A percentile compares a stretch with the other conserved stretches of the same genome.
Conservation (phyloP, 2,329 filamentous ascomycete genomes). For the Ceratocystis papillata region DNA sequence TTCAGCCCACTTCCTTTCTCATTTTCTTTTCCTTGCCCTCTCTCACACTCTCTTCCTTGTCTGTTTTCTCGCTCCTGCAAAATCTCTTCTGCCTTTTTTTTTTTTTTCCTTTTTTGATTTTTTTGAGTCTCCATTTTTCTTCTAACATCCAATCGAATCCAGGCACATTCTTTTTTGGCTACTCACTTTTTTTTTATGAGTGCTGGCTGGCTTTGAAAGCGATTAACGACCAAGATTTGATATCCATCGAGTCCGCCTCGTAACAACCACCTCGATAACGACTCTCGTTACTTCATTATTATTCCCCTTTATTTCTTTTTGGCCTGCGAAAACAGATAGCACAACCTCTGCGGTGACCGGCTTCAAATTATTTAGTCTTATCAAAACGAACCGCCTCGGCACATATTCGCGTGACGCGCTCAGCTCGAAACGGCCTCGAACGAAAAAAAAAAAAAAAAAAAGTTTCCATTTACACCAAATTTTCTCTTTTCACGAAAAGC, state of each 20-base stretch:
- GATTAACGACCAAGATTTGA: background rate
- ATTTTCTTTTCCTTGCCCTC: background rate
- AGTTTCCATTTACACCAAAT: background rate
- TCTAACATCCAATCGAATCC: constrained; percentile 3
- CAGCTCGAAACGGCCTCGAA: background rate
- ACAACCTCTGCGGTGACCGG: background rate
- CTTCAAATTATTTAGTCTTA: background rate
- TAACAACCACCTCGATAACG: background rate
- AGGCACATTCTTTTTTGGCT: constrained; percentile 2
- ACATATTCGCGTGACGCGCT: constrained; percentile 6
- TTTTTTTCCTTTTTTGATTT: background rate
- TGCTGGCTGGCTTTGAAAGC: background rate
- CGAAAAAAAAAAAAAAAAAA: background rate
- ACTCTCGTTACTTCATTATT: background rate
- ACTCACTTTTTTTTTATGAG: background rate
- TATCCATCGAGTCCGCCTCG: constrained; percentile 4
- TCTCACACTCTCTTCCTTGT: background rate
- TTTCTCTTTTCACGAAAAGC: background rate
- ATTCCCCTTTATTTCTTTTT: background rate
- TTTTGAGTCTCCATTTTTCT: background rate
- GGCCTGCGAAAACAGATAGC: background rate
- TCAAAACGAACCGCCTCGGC: background rate
- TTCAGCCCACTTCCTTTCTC: background rate
- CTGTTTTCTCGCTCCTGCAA: background rate
- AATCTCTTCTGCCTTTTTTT: background rate